Evolutionary conservation across 768 basidiomycete genomes (phyloP), one percentile per base, ranked within the genome.

Genomic region (Tricholoma saponaceum): DNA sequence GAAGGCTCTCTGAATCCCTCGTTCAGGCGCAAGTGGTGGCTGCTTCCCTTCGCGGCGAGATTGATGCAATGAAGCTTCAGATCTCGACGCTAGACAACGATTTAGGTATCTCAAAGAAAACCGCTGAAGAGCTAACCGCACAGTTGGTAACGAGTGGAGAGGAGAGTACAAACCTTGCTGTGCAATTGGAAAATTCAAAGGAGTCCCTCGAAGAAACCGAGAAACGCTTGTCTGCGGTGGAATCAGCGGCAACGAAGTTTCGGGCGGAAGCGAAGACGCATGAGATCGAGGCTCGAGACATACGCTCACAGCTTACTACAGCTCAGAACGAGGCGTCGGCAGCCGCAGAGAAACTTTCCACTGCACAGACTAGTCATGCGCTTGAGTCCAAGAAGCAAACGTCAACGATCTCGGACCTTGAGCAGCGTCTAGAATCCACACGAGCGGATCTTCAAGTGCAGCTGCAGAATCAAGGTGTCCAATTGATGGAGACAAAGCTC

Each of bases 401-500:
- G 23, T 41, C 47, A 22, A 44, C 25, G 18, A 62, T 65, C 26
- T 59, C 37, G 54, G 57, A 56, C 7, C 57, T 65, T 2, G 57
- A 65, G 18, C 39, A 28, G 12, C 52, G 22, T 30, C 35, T 58
- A 12, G 41, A 57, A 23, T 28, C 30, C 10, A 54, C 22, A 1
- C 56, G 51, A 28, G 16, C 50, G 3, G 54, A 64, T 44, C 33
- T 64, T 8, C 59, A 62, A 52, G 33, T 44, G 4, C 58, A 62
- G 7, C 16, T 67, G 35, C 39, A 62, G 8, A 46, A 55, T 26
- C 58, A 60, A 25, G 59, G 56, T 39, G n/a, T 43, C 20, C 55
- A 65, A 18, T 39, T 70, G 25, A 54, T 28, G 5, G 59, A 62
- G 41, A 54, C 56, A 12, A 66, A 53, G 54, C 54, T 25, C 9